These are phyloP conservation scores for Globisporangium emineosum DNA, from an alignment of 352 stramenopile genomes.

Conservation along the genomic window DNA sequence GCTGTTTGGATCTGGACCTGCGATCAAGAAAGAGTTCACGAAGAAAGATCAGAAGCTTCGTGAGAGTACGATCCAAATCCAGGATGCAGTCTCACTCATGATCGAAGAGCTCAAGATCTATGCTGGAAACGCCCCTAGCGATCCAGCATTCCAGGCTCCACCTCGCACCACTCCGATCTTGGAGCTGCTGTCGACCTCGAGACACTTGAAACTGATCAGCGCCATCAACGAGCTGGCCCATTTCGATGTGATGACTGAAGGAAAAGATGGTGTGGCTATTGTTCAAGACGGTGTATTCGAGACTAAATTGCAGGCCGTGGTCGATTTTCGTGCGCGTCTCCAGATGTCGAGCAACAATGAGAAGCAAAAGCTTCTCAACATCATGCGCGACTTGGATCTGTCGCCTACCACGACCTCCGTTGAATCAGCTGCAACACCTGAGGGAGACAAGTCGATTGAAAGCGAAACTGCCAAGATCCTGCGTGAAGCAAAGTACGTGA, in stretches of 20 bases:
- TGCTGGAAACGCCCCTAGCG: constrained; percentile 35
- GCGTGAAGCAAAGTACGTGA: constrained; percentile 20
- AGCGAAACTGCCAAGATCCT: constrained; percentile 15
- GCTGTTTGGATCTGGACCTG: constrained; percentile 54
- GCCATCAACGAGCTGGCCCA: constrained; percentile 75
- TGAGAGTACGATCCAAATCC: constrained; percentile 49
- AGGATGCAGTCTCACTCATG: constrained; percentile 56
- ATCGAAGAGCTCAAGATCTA: constrained; percentile 74
- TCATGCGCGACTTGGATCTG: constrained; percentile 37
- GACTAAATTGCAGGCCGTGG: constrained; percentile 57
- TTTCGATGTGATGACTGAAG: constrained; percentile 37
- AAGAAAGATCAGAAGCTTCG: constrained; percentile 69
- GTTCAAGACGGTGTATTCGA: constrained; percentile 42
- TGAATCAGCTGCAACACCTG: background rate
- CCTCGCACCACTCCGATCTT: constrained; percentile 51
- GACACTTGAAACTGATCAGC: constrained; percentile 67
- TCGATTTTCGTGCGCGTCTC: constrained; percentile 68
- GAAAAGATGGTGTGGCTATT: constrained; percentile 16
- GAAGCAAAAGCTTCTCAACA: constrained; percentile 55
- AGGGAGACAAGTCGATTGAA: background rate
- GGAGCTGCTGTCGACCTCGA: constrained; percentile 68
- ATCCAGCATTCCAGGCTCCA: constrained; percentile 49
- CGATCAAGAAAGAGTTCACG: constrained; percentile 75
- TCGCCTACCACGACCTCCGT: background rate
- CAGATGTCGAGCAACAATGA: constrained; percentile 71